Evolutionary conservation across 306 rosid genomes (phyloP).

Genomic region (Trifolium dubium): DNA sequence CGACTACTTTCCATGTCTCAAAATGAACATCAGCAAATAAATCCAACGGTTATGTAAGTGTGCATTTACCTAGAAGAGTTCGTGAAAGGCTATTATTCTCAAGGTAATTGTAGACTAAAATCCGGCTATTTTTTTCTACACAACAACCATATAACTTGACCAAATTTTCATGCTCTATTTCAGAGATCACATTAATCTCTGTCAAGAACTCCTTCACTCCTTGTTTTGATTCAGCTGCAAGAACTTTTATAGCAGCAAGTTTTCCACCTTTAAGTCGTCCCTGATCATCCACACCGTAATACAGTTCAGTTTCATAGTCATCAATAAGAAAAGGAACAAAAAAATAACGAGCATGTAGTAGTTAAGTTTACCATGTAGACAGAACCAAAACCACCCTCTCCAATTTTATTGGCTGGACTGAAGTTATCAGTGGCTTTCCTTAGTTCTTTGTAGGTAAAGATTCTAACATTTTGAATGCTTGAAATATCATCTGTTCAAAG

Average conservation of each 20-base stretch:
- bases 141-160: constrained; percentile 93
- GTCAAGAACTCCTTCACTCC: constrained; percentile 94
- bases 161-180: constrained; percentile 84
- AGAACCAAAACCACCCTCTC: constrained; percentile 99
- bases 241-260: constrained; percentile 92
- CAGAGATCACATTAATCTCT: constrained; percentile 86
- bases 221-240: constrained; percentile 87
- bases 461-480: constrained; percentile 67
- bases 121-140: constrained; percentile 73
- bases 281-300: constrained; percentile 53
- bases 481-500: constrained; percentile 62
- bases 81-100: constrained; percentile 89
- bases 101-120: constrained; percentile 91
- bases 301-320: constrained; percentile 34
- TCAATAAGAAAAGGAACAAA: constrained; percentile 29
- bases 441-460: constrained; percentile 71
- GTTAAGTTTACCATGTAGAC: constrained; percentile 74
- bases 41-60: constrained; percentile 12
- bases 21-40: background rate
- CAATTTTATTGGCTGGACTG: constrained; percentile 75
- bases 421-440: constrained; percentile 74
- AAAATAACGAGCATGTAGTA: constrained; percentile 18
- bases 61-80: constrained; percentile 75
- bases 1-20: background rate
- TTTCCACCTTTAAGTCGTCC: constrained; percentile 84